phyloP scores from a whole-genome alignment of 495 filamentous ascomycete species.

The Corynascus novoguineensis region DNA sequence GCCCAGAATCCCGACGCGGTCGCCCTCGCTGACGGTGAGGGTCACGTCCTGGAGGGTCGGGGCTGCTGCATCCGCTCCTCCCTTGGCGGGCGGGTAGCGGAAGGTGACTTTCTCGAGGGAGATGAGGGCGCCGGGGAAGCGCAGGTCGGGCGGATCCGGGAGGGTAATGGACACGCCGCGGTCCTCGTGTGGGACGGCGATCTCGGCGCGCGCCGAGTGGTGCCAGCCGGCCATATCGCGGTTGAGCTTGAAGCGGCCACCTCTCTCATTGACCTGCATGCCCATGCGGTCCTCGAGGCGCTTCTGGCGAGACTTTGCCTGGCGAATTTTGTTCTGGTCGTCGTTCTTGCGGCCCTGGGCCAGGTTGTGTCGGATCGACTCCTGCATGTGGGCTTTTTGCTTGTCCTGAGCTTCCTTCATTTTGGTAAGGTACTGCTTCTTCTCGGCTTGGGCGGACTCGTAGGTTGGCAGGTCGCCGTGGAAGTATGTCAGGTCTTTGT shows the following conservation, averaged over 20 bases:
- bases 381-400: slow-evolving; percentile 70
- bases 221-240: slow-evolving; percentile 62
- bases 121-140: slow-evolving; percentile 67
- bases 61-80: background rate
- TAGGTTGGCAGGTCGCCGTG: slow-evolving; percentile 64
- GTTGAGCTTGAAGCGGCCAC: slow-evolving; percentile 72
- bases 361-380: slow-evolving; percentile 64
- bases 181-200: slow-evolving; percentile 66
- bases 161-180: slow-evolving; percentile 51
- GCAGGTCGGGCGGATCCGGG: slow-evolving; percentile 57
- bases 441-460: slow-evolving; percentile 59
- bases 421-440: slow-evolving; percentile 57
- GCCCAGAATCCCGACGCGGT: slow-evolving; percentile 67
- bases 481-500: slow-evolving; percentile 62
- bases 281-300: slow-evolving; percentile 76
- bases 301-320: slow-evolving; percentile 73
- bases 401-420: slow-evolving; percentile 76
- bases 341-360: slow-evolving; percentile 63
- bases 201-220: slow-evolving; percentile 50
- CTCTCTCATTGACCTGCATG: slow-evolving; percentile 62
- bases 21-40: slow-evolving; percentile 60
- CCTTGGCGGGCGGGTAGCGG: slow-evolving; percentile 40
- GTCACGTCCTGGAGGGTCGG: slow-evolving; percentile 50
- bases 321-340: slow-evolving; percentile 72
- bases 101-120: slow-evolving; percentile 62